These are phyloP conservation scores for Daldinia loculata DNA, from an alignment of 495 filamentous ascomycete genomes.

Conservation along the genomic window DNA sequence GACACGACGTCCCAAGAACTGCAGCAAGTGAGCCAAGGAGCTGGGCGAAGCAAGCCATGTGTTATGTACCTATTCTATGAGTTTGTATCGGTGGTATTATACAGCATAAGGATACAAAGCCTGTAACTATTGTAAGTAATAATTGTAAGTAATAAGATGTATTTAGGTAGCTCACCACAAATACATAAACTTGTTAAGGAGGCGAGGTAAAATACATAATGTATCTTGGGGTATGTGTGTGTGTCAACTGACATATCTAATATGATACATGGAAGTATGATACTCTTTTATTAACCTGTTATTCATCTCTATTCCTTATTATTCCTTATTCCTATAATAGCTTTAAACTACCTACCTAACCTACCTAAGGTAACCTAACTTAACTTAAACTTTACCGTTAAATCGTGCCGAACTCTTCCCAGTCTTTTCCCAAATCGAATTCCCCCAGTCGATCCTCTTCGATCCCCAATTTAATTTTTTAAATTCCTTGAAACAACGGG, in stretches of 20 bases:
- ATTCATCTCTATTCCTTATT: neutral
- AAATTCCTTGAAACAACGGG: neutral
- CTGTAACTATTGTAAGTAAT: neutral
- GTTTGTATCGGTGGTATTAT: too few species aligned
- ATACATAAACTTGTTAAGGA: neutral
- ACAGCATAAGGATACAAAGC: neutral
- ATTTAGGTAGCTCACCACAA: neutral
- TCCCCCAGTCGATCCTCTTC: conserved; percentile 15
- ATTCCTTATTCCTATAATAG: neutral
- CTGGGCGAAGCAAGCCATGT: neutral
- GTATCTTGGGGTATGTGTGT: neutral
- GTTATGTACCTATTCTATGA: too few species aligned
- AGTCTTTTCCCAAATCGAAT: conserved; percentile 1
- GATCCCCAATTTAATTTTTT: conserved; percentile 26
- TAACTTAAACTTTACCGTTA: neutral
- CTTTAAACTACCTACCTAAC: neutral
- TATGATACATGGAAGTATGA: conserved; percentile 16
- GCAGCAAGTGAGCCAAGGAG: neutral
- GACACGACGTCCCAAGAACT: neutral
- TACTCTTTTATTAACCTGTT: conserved; percentile 6
- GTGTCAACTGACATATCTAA: conserved; percentile 29
- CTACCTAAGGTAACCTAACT: too few species aligned
- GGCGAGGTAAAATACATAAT: neutral
- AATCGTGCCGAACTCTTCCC: neutral
- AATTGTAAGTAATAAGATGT: neutral